phyloP scores from a whole-genome alignment of 495 filamentous ascomycete genomes.

The Penicillium atrosanguineum region DNA sequence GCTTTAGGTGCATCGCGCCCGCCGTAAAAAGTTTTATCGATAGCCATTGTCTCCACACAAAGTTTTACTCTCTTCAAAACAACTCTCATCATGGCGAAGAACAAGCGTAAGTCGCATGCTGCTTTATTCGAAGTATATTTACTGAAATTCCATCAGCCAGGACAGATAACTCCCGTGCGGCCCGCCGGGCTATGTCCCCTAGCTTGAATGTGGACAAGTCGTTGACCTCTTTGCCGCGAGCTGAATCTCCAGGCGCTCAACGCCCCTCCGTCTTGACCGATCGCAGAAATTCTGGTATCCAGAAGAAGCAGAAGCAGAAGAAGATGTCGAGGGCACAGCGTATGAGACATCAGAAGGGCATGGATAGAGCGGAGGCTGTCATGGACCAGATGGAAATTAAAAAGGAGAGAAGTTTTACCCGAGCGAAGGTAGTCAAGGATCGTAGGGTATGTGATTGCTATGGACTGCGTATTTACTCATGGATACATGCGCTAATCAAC shows the following conservation, averaged over 20 bases:
- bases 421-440: conserved; percentile 55
- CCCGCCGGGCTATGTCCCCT: conserved; percentile 68
- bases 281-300: conserved; percentile 58
- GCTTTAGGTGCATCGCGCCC: conserved; percentile 21
- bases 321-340: conserved; percentile 62
- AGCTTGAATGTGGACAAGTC: conserved; percentile 75
- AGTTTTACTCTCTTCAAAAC: conserved; percentile 21
- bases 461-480: background rate
- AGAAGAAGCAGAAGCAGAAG: conserved; percentile 64
- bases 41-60: conserved; percentile 36
- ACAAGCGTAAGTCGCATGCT: conserved; percentile 32
- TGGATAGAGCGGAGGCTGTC: conserved; percentile 70
- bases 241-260: conserved; percentile 46
- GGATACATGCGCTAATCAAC: conserved; percentile 20
- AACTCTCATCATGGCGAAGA: conserved; percentile 49
- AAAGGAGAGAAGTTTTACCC: conserved; percentile 61
- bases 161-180: conserved; percentile 66
- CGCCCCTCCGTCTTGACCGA: conserved; percentile 60
- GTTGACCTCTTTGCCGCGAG: conserved; percentile 57
- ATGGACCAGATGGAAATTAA: conserved; percentile 70
- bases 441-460: conserved; percentile 35
- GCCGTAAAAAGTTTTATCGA: conserved; percentile 45
- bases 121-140: background rate
- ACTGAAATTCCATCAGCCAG: conserved; percentile 34
- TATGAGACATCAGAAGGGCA: conserved; percentile 63